Percentiles rank a stretch among this genome's conserved stretches.
phyloP scores from a whole-genome alignment of 352 stramenopile species.

The Blastocystis sp. region DNA sequence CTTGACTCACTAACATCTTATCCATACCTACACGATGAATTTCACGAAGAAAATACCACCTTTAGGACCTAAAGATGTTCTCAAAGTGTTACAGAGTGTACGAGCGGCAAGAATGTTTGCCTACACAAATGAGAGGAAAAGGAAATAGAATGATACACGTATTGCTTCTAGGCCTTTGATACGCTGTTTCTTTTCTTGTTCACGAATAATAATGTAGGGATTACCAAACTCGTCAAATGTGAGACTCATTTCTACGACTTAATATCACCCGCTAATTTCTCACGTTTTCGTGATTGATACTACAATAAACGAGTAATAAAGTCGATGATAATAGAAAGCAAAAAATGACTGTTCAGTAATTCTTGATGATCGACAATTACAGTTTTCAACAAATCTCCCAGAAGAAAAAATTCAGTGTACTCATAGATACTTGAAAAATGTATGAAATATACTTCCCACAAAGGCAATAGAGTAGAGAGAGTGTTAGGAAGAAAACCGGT shows the following conservation, averaged over 20 bases:
- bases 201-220: constrained; percentile 98
- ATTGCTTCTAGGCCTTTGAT: constrained; percentile 96
- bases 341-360: not conserved
- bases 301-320: not conserved
- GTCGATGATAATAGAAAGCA: not conserved
- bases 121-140: constrained; percentile 66
- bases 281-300: not conserved
- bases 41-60: constrained; percentile 64
- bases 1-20: constrained; percentile 98
- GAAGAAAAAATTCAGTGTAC: too few species aligned
- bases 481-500: too few species aligned
- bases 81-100: constrained; percentile 89
- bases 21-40: constrained; percentile 80
- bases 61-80: constrained; percentile 93
- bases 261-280: not conserved
- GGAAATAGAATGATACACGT: constrained; percentile 72
- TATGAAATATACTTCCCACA: too few species aligned
- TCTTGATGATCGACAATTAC: not conserved
- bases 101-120: constrained; percentile 96
- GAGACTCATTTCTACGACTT: constrained; percentile 66
- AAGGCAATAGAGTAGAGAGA: too few species aligned
- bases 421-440: too few species aligned
- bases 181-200: constrained; percentile 93
- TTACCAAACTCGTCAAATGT: constrained; percentile 93
- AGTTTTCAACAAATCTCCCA: too few species aligned